Evolutionary conservation across 2,329 filamentous ascomycete species (phyloP).

Genomic region (Epichloe aotearoae): DNA sequence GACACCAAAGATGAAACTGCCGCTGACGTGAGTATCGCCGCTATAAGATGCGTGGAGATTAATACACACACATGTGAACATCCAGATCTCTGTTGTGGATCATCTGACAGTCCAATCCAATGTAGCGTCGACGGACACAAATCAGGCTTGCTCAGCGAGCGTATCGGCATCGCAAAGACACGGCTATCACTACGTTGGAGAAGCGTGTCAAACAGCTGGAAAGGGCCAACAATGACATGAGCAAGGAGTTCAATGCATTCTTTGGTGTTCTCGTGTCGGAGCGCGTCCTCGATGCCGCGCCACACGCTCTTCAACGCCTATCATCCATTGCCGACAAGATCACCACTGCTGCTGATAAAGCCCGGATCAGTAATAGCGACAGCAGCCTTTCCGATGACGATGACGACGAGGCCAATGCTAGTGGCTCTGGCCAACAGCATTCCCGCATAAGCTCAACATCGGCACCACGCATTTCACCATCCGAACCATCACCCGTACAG

Average conservation of each 20-base stretch:
- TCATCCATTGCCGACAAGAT: constrained; percentile 45
- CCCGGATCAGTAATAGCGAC: constrained; percentile 20
- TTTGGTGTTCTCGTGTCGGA: constrained; percentile 47
- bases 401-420: not conserved
- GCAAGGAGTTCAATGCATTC: constrained; percentile 53
- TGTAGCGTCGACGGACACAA: constrained; percentile 66
- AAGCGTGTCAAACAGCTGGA: constrained; percentile 57
- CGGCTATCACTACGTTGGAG: constrained; percentile 61
- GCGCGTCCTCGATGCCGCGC: constrained; percentile 42
- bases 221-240: constrained; percentile 59
- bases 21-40: constrained; percentile 50
- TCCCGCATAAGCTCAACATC: not conserved
- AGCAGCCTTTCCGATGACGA: constrained; percentile 2
- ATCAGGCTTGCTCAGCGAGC: constrained; percentile 77
- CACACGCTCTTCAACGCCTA: constrained; percentile 44
- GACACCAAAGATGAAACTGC: constrained; percentile 68
- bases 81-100: not conserved
- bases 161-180: constrained; percentile 76
- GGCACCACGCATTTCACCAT: not conserved
- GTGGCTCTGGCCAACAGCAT: not conserved
- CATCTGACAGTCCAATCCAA: constrained; percentile 1
- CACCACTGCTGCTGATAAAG: constrained; percentile 35
- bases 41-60: not conserved
- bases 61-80: not conserved
- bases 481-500: not conserved